Conservation (phyloP, 2,329 filamentous ascomycete species). For the Trichoderma asperellum region DNA sequence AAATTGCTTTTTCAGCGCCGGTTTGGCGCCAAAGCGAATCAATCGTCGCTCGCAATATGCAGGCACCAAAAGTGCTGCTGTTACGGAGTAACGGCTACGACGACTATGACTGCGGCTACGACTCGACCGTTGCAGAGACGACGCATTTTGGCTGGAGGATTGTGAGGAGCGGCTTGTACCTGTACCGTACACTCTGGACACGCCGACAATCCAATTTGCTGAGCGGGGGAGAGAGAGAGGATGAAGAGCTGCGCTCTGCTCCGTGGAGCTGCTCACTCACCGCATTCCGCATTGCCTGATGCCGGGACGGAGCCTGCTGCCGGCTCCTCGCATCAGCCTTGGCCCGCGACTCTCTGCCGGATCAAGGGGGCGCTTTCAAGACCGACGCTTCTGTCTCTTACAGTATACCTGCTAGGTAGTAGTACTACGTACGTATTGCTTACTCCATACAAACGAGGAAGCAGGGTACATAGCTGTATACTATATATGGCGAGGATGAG, state of each 20-base stretch:
- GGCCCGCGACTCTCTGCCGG: conserved; percentile 13
- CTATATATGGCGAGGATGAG: not conserved
- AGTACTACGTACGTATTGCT: not conserved
- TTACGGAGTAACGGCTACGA: not conserved
- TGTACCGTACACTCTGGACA: not conserved
- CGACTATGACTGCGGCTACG: not conserved
- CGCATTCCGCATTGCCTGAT: conserved; percentile 20
- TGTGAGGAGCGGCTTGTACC: not conserved
- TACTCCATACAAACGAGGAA: not conserved
- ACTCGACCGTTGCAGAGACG: not conserved
- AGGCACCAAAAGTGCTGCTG: not conserved
- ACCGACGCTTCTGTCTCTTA: not conserved
- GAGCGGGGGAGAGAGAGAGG: not conserved
- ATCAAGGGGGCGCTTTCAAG: not conserved
- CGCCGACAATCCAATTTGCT: conserved; percentile 5
- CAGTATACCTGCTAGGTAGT: too few species aligned
- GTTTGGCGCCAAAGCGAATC: conserved; percentile 22
- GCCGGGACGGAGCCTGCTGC: conserved; percentile 14
- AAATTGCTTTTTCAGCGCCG: conserved; percentile 17
- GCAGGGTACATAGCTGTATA: not conserved
- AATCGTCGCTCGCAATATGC: conserved; percentile 2
- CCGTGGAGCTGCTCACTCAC: conserved; percentile 5
- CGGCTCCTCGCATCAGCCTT: conserved; percentile 12
- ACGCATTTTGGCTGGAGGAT: not conserved
- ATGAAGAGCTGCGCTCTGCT: not conserved